Evolutionary conservation across 2,329 filamentous ascomycete species (phyloP).

Genomic region (Elsinoe australis): DNA sequence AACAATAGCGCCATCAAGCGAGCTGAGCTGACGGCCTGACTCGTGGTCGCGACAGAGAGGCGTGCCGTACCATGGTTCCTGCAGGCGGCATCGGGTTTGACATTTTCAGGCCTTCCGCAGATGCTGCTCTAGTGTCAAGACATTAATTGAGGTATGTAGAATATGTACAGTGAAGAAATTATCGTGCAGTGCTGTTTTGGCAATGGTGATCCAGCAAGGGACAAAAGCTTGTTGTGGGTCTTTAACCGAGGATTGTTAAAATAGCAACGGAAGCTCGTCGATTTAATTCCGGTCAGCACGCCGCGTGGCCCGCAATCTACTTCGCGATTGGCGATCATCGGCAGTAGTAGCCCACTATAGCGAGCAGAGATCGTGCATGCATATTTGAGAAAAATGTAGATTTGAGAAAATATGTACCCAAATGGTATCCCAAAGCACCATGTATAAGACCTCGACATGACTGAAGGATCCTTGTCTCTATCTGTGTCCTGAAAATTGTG

Average conservation of each 20-base stretch:
- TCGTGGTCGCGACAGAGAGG: not conserved
- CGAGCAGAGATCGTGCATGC: too few relatives aligned
- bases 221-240: not conserved
- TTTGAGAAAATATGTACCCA: not conserved
- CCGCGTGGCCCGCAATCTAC: too few relatives aligned
- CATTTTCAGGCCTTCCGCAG: too few relatives aligned
- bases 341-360: too few relatives aligned
- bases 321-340: too few relatives aligned
- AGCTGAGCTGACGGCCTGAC: slow-evolving; percentile 3
- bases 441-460: too few relatives aligned
- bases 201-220: not conserved
- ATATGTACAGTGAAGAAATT: too few relatives aligned
- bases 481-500: slow-evolving; percentile 10
- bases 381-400: not conserved
- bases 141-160: too few relatives aligned
- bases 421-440: too few relatives aligned
- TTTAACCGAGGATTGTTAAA: slow-evolving; percentile 9
- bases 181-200: not conserved
- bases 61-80: not conserved
- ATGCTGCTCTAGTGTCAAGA: too few relatives aligned
- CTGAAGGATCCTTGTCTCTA: not conserved
- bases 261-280: too few relatives aligned
- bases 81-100: not conserved
- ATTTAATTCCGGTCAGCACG: too few relatives aligned
- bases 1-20: not conserved